Evolutionary conservation across 2,329 filamentous ascomycete species (phyloP).

Genomic region (Penicillium sp.): DNA sequence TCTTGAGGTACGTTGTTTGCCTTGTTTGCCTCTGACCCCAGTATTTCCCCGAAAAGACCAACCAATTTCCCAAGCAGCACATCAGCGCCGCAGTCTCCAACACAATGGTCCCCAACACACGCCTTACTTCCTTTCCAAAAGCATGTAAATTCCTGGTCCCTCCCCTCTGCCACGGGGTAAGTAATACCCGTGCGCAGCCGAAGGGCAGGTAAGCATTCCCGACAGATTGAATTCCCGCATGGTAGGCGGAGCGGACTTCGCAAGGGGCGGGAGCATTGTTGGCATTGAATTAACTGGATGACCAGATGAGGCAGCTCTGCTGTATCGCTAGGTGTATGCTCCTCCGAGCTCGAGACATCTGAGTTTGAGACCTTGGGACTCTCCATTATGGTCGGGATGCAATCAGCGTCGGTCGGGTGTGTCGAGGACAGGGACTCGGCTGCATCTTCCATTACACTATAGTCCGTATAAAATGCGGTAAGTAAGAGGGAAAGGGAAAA

Average conservation of each 20-base stretch:
- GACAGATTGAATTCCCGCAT: constrained; percentile 77
- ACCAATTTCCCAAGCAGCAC: constrained; percentile 73
- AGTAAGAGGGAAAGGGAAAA: not conserved
- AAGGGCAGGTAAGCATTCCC: constrained; percentile 66
- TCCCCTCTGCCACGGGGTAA: constrained; percentile 67
- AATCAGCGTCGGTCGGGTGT: constrained; percentile 2
- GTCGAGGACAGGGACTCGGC: not conserved
- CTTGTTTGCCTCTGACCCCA: constrained; percentile 12
- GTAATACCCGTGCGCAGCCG: constrained; percentile 68
- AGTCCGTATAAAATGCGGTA: not conserved
- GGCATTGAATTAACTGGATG: constrained; percentile 75
- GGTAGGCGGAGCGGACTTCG: constrained; percentile 70
- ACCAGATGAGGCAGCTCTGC: constrained; percentile 59
- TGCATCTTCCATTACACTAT: constrained; percentile 14
- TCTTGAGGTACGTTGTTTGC: not conserved
- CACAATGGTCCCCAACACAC: constrained; percentile 69
- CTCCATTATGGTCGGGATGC: constrained; percentile 6
- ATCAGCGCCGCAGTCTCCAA: constrained; percentile 73
- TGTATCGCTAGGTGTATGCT: constrained; percentile 43
- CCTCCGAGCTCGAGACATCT: constrained; percentile 21
- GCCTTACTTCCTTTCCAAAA: constrained; percentile 49
- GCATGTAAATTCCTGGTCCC: constrained; percentile 70
- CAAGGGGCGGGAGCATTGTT: constrained; percentile 66
- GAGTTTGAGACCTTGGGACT: constrained; percentile 8
- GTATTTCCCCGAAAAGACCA: constrained; percentile 50